Percentiles rank a stretch among this genome's conserved stretches.
Evolutionary conservation across 345 rosid species (phyloP).

Genomic region (Salix udensis): DNA sequence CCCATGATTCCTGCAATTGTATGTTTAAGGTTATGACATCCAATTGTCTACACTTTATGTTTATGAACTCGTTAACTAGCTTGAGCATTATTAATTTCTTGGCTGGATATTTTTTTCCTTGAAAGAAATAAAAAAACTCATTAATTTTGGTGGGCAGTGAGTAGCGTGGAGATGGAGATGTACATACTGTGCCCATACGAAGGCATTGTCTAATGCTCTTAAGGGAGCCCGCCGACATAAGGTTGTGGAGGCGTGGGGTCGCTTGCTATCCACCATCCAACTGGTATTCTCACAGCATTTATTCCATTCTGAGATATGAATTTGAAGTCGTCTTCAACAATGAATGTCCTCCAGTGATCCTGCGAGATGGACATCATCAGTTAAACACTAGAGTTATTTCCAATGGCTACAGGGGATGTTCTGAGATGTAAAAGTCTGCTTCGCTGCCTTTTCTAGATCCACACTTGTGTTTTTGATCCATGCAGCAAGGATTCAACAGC

Average conservation of each 20-base stretch:
- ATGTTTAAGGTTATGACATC: background rate
- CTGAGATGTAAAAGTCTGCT: background rate
- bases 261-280: conserved; percentile 70
- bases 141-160: background rate
- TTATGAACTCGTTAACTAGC: background rate
- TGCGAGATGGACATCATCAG: conserved; percentile 11
- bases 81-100: background rate
- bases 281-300: conserved; percentile 56
- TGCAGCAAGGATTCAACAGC: background rate
- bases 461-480: background rate
- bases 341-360: conserved; percentile 60
- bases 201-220: conserved; percentile 52
- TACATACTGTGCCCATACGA: conserved; percentile 53
- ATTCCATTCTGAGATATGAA: conserved; percentile 50
- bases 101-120: background rate
- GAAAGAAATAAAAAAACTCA: background rate
- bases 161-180: background rate
- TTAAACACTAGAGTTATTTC: background rate
- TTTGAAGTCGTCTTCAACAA: conserved; percentile 57
- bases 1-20: conserved; percentile 37
- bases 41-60: background rate
- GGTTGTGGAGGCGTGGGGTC: conserved; percentile 53
- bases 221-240: conserved; percentile 59
- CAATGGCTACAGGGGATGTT: background rate
- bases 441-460: background rate